Conservation (phyloP, 495 filamentous ascomycete species). For the Lepidopterella palustris region DNA sequence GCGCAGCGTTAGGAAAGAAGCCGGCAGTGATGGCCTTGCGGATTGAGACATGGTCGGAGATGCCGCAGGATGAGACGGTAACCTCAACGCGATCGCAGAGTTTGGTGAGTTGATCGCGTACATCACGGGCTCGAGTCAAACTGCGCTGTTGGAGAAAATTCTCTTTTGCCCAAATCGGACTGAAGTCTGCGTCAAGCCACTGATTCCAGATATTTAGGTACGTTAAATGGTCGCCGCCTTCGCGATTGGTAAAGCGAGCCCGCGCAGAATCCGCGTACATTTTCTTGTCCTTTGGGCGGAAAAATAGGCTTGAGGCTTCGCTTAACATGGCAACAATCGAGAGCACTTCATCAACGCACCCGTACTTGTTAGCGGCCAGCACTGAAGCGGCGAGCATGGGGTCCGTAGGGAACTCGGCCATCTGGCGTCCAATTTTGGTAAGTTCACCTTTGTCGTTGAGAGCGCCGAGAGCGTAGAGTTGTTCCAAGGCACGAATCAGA, state of each 20-base stretch:
- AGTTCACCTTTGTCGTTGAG: conserved; percentile 85
- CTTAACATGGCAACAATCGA: conserved; percentile 90
- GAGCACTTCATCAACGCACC: conserved; percentile 92
- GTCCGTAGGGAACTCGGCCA: conserved; percentile 95
- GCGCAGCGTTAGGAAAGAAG: conserved; percentile 91
- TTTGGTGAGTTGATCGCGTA: conserved; percentile 89
- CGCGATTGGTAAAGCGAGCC: conserved; percentile 84
- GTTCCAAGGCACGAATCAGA: conserved; percentile 82
- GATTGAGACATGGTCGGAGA: conserved; percentile 66
- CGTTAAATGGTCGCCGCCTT: conserved; percentile 86
- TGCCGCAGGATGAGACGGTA: conserved; percentile 58
- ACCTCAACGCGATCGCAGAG: conserved; percentile 93
- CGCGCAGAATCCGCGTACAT: conserved; percentile 90
- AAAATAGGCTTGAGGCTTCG: conserved; percentile 84
- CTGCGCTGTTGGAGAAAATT: conserved; percentile 91
- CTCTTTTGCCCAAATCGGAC: conserved; percentile 79
- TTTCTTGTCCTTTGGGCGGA: conserved; percentile 95
- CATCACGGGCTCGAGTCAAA: conserved; percentile 80
- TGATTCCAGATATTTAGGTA: conserved; percentile 96
- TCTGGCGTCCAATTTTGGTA: conserved; percentile 87
- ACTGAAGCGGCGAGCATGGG: conserved; percentile 89
- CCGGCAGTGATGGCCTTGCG: conserved; percentile 84
- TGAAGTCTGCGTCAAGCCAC: conserved; percentile 92
- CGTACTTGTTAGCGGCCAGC: conserved; percentile 80
- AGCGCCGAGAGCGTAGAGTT: conserved; percentile 85